These are phyloP conservation scores for Madurella mycetomatis DNA, from an alignment of 2,329 filamentous ascomycete species.

Conservation along the genomic window DNA sequence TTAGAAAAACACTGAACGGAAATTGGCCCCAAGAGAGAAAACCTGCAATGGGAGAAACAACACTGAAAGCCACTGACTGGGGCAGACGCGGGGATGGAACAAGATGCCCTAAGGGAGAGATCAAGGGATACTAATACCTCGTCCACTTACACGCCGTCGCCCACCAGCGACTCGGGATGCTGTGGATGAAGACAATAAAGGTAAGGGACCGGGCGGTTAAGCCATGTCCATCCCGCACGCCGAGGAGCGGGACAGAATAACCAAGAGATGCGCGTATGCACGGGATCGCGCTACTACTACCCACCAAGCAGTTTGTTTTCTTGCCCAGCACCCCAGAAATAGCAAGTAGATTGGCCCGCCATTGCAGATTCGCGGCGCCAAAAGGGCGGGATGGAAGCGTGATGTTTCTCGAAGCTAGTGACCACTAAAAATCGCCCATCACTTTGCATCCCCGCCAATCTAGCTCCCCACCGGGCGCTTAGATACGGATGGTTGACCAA, in stretches of 20 bases:
- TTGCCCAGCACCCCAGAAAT: not conserved
- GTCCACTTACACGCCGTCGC: not conserved
- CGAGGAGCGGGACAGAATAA: not conserved
- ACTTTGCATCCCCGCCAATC: too few relatives aligned
- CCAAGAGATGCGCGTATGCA: not conserved
- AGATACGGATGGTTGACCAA: too few relatives aligned
- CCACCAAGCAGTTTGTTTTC: not conserved
- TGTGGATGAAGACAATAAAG: constrained; percentile 2
- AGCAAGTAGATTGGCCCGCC: not conserved
- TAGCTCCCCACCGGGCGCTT: too few relatives aligned
- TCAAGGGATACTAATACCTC: constrained; percentile 18
- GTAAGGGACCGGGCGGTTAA: constrained; percentile 7
- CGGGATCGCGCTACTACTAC: not conserved
- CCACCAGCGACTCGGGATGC: not conserved
- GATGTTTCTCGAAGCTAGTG: too few relatives aligned
- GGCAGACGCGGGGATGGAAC: not conserved
- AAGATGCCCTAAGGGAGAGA: constrained; percentile 5
- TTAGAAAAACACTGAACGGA: constrained; percentile 3
- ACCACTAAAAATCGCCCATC: too few relatives aligned
- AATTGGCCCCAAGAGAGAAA: not conserved
- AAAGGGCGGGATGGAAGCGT: not conserved
- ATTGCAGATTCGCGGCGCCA: not conserved
- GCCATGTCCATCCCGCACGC: not conserved
- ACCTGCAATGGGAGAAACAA: not conserved
- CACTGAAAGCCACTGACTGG: not conserved